Percentiles rank a stretch among this genome's conserved stretches.
These are phyloP conservation scores for Quercus suber DNA, from an alignment of 306 rosid genomes.

Conservation along the genomic window DNA sequence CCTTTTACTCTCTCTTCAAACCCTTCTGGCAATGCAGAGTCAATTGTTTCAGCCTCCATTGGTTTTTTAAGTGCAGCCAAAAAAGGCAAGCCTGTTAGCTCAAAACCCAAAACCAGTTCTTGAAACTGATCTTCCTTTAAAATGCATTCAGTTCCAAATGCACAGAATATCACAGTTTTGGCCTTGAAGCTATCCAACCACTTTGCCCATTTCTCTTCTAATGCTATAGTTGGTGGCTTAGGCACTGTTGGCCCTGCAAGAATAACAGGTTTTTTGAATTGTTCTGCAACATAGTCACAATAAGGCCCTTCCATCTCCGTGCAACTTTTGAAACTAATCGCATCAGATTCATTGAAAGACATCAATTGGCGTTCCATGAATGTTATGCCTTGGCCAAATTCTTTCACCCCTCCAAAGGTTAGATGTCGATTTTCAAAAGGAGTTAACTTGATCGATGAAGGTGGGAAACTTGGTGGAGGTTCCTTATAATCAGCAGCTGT, in stretches of 20 bases:
- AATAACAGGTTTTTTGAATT: slow-evolving; percentile 12
- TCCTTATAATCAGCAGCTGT: too few relatives aligned
- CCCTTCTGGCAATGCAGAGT: slow-evolving; percentile 32
- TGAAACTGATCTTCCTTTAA: slow-evolving; percentile 18
- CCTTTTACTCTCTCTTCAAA: slow-evolving; percentile 6
- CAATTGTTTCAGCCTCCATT: slow-evolving; percentile 8
- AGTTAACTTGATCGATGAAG: too few relatives aligned
- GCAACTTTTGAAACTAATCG: slow-evolving; percentile 15
- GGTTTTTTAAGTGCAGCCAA: slow-evolving; percentile 34
- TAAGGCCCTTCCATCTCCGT: slow-evolving; percentile 31
- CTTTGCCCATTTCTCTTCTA: slow-evolving; percentile 30
- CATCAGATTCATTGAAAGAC: too few relatives aligned
- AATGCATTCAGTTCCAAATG: neutral
- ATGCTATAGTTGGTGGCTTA: neutral
- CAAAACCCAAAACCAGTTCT: slow-evolving; percentile 34
- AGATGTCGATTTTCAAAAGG: too few relatives aligned
- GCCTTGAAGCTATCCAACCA: slow-evolving; percentile 20
- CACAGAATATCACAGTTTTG: slow-evolving; percentile 22
- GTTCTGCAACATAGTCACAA: neutral
- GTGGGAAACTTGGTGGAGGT: too few relatives aligned
- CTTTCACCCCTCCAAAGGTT: too few relatives aligned
- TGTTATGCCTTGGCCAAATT: too few relatives aligned
- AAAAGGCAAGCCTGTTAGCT: slow-evolving; percentile 34
- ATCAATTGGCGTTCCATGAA: too few relatives aligned
- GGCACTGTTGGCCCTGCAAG: slow-evolving; percentile 27